Base-by-base conservation (phyloP, 2,329 filamentous ascomycete species). In the Ampelomyces quisqualis region DNA sequence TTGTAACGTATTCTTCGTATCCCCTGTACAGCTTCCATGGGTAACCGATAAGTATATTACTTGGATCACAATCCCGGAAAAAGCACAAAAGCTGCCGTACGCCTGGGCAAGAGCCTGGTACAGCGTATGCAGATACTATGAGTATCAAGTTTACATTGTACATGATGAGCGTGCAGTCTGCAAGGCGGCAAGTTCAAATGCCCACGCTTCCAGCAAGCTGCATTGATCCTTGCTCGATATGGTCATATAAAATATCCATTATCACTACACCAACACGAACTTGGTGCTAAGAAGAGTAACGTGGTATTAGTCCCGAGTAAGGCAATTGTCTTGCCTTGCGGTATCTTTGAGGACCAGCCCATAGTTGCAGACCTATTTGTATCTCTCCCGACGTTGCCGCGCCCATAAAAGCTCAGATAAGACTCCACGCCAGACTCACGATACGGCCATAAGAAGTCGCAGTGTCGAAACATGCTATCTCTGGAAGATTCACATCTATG, bases 181-280 rank as follows among this genome's bases (percentile, higher is more conserved):
- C 33, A 37, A 36, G 28, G 21, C 30, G 39, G 47, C 28, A 37
- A 37, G 48, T 45, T 21, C 14, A 23, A 35, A 44, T 44, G 44
- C 45, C 47, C 55, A 46, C 43, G 22, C 18, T 34, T 38, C 26
- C 31, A 39, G 34, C 40, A 34, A 38, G 30, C 20, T 14, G 22
- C 40, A 21, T 35, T 26, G 13, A 48, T 38, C 46, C 53, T 41
- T 51, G 47, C 34, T 47, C 26, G 37, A 46, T 44, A 31, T 24
- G 28, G 37, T 42, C 41, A 48, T 49, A 19, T 35, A 7, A 29
- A 34, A 35, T 38, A 34, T 40, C 37, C 15, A 41, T 46, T 31
- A 29, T 44, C 37, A 47, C 32, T 23, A 45, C 26, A 40, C 22
- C 33, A 38, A 41, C 36, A 45, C 24, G 40, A 36, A 35, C 26